phyloP scores from a whole-genome alignment of 2,329 filamentous ascomycete genomes.

The Pseudogymnoascus sp. region DNA sequence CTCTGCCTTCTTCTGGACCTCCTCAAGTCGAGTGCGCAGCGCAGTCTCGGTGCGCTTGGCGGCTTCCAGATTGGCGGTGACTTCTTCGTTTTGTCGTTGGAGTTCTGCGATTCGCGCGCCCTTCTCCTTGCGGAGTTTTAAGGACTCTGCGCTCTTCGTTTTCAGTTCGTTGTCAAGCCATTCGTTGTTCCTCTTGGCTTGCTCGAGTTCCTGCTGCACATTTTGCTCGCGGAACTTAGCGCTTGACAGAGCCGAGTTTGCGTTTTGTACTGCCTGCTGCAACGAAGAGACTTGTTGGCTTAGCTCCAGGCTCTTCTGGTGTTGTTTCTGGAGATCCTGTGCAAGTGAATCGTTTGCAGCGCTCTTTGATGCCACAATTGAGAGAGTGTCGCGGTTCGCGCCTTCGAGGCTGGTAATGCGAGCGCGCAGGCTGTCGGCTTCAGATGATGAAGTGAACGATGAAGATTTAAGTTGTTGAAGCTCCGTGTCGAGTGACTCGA shows the following conservation, averaged over 20 bases:
- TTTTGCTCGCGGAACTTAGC: constrained; percentile 87
- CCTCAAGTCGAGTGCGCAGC: constrained; percentile 71
- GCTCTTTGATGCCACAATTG: constrained; percentile 83
- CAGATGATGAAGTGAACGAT: constrained; percentile 63
- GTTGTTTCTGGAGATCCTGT: constrained; percentile 78
- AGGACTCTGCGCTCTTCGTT: constrained; percentile 76
- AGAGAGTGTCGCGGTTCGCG: constrained; percentile 83
- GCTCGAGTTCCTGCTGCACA: constrained; percentile 80
- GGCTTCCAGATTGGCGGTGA: constrained; percentile 65
- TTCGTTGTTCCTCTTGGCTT: constrained; percentile 82
- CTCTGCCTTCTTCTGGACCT: constrained; percentile 78
- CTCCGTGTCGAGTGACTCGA: constrained; percentile 71
- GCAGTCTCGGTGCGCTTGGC: constrained; percentile 72
- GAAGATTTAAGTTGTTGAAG: constrained; percentile 70
- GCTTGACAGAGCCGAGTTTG: constrained; percentile 69
- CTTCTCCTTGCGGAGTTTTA: constrained; percentile 93
- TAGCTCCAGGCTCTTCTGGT: constrained; percentile 78
- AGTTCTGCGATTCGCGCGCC: constrained; percentile 80
- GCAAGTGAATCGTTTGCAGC: constrained; percentile 77
- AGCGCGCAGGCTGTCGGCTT: constrained; percentile 67
- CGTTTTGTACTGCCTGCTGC: constrained; percentile 75
- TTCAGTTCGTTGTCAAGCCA: constrained; percentile 91
- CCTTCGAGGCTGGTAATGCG: constrained; percentile 82
- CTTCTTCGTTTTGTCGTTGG: constrained; percentile 81
- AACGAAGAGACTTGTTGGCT: constrained; percentile 72